A percentile compares a stretch with the other conserved stretches of the same genome.
phyloP scores from a whole-genome alignment of 805 yeast genomes.

The Starmerella gropengiesseri region DNA sequence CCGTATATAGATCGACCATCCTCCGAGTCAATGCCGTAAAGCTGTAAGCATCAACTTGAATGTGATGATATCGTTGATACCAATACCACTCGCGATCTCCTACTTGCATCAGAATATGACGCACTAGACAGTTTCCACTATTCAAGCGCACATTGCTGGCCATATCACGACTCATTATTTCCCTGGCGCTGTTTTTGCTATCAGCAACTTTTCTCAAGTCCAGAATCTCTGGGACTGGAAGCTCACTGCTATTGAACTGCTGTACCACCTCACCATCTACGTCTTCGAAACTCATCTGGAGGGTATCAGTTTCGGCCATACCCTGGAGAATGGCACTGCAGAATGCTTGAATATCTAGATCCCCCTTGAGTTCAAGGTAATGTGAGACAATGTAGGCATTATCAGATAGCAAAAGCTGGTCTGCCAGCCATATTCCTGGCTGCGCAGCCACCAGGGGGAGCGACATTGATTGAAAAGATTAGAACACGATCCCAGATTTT shows the following conservation, averaged over 20 bases:
- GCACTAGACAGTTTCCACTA: conserved; percentile 1
- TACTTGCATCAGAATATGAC: conserved; percentile 8
- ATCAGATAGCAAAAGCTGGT: conserved; percentile 11
- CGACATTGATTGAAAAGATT: conserved; percentile 2
- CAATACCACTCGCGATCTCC: conserved; percentile 6
- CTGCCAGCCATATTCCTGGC: conserved; percentile 18
- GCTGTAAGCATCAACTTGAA: conserved; percentile 17
- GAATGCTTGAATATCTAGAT: conserved; percentile 2
- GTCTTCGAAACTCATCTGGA: conserved; percentile 9
- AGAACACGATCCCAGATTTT: not conserved
- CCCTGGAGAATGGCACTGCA: conserved; percentile 9
- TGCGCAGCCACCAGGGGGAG: conserved; percentile 18
- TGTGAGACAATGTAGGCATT: conserved; percentile 15
- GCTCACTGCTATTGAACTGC: not conserved
- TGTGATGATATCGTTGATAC: conserved; percentile 18
- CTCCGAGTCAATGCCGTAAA: conserved; percentile 17
- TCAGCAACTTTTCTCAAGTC: conserved; percentile 6
- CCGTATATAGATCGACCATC: conserved; percentile 14
- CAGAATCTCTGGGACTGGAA: conserved; percentile 6
- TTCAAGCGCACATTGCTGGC: conserved; percentile 3
- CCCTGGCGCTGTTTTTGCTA: not conserved
- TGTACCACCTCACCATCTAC: conserved; percentile 11
- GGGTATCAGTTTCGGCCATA: conserved; percentile 14
- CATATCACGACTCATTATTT: conserved; percentile 7
- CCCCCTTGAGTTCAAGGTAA: conserved; percentile 10